Evolutionary conservation across 768 basidiomycete species (phyloP).

Genomic region (Panus rudis): DNA sequence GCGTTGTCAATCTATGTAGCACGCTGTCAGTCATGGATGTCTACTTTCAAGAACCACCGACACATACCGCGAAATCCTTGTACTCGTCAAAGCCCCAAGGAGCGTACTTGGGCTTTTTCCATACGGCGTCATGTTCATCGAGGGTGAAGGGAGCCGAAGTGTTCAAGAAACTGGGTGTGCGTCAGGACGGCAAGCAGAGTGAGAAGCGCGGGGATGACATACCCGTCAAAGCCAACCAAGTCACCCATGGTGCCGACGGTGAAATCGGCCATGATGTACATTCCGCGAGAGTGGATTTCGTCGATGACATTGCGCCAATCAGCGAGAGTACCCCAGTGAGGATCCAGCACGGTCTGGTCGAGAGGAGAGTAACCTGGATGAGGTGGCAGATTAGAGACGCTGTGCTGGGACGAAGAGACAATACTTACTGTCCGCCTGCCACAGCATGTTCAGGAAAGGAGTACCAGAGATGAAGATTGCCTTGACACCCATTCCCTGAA

Average conservation of each 20-base stretch:
- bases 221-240: conserved; percentile 82
- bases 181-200: conserved; percentile 8
- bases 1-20: conserved; percentile 51
- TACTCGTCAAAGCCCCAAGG: conserved; percentile 89
- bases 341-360: conserved; percentile 85
- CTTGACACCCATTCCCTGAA: conserved; percentile 81
- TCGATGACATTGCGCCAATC: conserved; percentile 78
- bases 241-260: conserved; percentile 92
- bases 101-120: conserved; percentile 67
- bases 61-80: conserved; percentile 65
- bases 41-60: neutral
- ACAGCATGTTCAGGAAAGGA: conserved; percentile 91
- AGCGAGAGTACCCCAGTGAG: conserved; percentile 81
- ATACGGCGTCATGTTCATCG: conserved; percentile 63
- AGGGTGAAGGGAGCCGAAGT: conserved; percentile 72
- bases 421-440: conserved; percentile 88
- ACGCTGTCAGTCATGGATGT: neutral
- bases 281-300: conserved; percentile 68
- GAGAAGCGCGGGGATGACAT: conserved; percentile 18
- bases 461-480: conserved; percentile 91
- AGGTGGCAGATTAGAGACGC: conserved; percentile 5
- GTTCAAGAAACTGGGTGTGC: conserved; percentile 58
- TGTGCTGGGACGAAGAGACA: neutral
- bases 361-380: conserved; percentile 81
- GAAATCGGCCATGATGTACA: conserved; percentile 93